Percentiles rank a stretch among this genome's conserved stretches.
Evolutionary conservation across 148 eudicot genomes (phyloP).

Genomic region (Camellia lanceoleosa): DNA sequence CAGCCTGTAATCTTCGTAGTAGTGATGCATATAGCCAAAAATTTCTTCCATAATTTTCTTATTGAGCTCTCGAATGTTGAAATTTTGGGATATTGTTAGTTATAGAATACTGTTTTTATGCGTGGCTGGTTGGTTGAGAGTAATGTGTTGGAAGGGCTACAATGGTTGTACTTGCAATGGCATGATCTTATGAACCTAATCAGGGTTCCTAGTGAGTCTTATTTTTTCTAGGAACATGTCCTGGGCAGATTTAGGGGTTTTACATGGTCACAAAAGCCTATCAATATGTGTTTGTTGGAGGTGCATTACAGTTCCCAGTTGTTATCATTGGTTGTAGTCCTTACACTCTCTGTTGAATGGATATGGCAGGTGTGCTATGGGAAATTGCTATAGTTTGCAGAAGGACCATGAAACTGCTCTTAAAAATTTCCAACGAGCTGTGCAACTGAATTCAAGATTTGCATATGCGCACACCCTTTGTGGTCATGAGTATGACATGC

Average conservation of each 20-base stretch:
- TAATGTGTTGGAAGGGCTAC: background rate
- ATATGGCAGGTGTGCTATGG: slow-evolving; percentile 93
- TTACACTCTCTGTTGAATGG: slow-evolving; percentile 12
- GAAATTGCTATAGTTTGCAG: slow-evolving; percentile 95
- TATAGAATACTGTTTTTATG: background rate
- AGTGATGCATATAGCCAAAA: background rate
- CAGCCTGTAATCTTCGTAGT: background rate
- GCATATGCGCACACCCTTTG: slow-evolving; percentile 97
- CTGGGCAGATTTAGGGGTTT: slow-evolving; percentile 2
- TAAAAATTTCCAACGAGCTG: slow-evolving; percentile 89
- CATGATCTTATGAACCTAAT: background rate
- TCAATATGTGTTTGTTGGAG: slow-evolving; percentile 2
- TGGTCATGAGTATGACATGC: slow-evolving; percentile 75
- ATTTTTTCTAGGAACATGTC: background rate
- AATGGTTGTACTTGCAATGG: background rate
- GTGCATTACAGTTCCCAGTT: background rate
- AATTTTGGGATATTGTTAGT: background rate
- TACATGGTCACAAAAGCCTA: background rate
- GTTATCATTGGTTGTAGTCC: background rate
- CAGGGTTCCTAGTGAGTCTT: background rate
- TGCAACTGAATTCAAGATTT: slow-evolving; percentile 71
- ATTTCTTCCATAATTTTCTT: background rate
- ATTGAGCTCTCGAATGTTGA: background rate
- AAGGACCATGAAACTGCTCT: slow-evolving; percentile 98
- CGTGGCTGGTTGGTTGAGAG: slow-evolving; percentile 5